phyloP scores from a whole-genome alignment of 768 basidiomycete species.

The Amanita pallidorosea region DNA sequence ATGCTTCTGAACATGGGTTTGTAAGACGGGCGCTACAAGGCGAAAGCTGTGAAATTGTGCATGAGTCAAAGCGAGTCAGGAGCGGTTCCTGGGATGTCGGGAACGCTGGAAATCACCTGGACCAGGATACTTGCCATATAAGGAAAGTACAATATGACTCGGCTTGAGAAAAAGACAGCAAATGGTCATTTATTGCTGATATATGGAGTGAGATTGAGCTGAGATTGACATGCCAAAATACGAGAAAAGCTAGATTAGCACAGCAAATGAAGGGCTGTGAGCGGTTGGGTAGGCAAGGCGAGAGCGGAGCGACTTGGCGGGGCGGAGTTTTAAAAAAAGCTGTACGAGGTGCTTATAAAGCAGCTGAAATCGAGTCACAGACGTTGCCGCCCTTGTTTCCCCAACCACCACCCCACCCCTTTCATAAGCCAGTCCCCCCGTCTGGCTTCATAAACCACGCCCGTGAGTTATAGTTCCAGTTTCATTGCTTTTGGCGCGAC shows the following conservation, averaged over 20 bases:
- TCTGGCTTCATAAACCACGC: neutral
- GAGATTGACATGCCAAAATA: neutral
- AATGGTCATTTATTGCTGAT: too few species aligned
- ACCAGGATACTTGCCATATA: neutral
- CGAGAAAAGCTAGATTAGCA: neutral
- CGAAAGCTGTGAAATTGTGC: neutral
- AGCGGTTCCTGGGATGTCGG: conserved; percentile 2
- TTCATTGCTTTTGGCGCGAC: neutral
- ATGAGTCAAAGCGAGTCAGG: neutral
- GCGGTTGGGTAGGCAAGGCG: neutral
- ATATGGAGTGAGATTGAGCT: neutral
- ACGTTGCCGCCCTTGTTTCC: neutral
- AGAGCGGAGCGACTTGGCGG: neutral
- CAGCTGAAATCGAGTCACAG: neutral
- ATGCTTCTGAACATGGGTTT: neutral
- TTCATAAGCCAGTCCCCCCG: neutral
- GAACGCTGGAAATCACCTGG: neutral
- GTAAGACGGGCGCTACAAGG: neutral
- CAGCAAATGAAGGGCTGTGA: neutral
- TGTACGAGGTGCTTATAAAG: conserved; percentile 1
- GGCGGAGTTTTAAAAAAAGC: conserved; percentile 6
- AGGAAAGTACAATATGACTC: neutral
- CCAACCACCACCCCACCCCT: neutral
- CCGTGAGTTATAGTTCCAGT: conserved; percentile 2
- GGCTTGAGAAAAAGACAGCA: neutral